These are phyloP conservation scores for Heliosperma pusillum DNA, from an alignment of 148 eudicot species.

Conservation along the genomic window DNA sequence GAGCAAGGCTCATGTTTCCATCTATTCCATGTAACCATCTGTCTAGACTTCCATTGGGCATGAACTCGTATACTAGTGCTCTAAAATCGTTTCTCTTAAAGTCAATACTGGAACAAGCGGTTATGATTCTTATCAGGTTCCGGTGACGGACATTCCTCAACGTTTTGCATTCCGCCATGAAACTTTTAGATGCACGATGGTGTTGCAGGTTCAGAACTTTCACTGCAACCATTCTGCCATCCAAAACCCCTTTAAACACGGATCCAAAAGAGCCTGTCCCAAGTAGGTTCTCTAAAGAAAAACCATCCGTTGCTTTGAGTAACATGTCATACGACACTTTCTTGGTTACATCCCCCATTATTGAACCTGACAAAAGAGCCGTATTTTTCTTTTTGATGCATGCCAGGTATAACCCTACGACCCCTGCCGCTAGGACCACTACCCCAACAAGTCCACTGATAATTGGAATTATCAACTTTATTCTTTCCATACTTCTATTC, in stretches of 20 bases:
- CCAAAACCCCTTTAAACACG: not conserved
- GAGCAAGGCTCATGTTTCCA: conserved; percentile 14
- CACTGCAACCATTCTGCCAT: conserved; percentile 21
- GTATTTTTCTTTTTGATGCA: conserved; percentile 7
- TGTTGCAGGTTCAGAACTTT: conserved; percentile 33
- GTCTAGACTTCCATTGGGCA: not conserved
- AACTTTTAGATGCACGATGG: conserved; percentile 25
- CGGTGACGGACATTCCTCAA: conserved; percentile 29
- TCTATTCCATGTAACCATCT: conserved; percentile 11
- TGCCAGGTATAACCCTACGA: not conserved
- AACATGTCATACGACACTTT: conserved; percentile 25
- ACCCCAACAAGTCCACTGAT: conserved; percentile 1
- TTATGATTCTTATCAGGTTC: conserved; percentile 21
- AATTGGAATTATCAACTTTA: conserved; percentile 6
- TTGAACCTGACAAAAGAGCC: not conserved
- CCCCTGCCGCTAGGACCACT: not conserved
- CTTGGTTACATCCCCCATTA: conserved; percentile 7
- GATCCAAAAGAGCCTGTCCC: conserved; percentile 22
- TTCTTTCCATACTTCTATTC: not conserved
- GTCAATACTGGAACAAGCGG: conserved; percentile 33
- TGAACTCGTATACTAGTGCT: not conserved
- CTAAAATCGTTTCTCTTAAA: conserved; percentile 7
- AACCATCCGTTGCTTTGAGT: too few species aligned
- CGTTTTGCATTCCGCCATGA: conserved; percentile 30
- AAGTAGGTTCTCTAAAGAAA: conserved; percentile 17